Evolutionary conservation across 106 monocot genomes (phyloP).

Genomic region (Allium fistulosum): DNA sequence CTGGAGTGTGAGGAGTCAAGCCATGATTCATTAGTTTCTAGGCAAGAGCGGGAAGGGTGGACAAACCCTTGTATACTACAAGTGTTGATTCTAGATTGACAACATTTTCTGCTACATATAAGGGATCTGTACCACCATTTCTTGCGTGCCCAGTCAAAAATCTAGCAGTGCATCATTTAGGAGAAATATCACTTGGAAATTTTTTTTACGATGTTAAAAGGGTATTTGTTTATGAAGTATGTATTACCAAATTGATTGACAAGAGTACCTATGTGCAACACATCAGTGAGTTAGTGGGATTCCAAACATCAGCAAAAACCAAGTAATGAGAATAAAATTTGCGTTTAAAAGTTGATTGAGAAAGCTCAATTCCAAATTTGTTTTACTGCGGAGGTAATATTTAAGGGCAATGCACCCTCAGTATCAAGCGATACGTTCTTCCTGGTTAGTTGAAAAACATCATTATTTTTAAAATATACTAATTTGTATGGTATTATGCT

Average conservation of each 20-base stretch:
- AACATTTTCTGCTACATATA: constrained; percentile 67
- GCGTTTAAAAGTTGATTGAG: too few relatives aligned
- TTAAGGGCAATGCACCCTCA: too few relatives aligned
- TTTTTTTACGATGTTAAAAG: too few relatives aligned
- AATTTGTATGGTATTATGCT: neutral
- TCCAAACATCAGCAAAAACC: too few relatives aligned
- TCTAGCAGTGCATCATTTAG: constrained; percentile 44
- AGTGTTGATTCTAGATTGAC: constrained; percentile 83
- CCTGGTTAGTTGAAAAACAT: neutral
- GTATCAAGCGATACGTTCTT: too few relatives aligned
- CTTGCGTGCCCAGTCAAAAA: constrained; percentile 93
- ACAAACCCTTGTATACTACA: constrained; percentile 94
- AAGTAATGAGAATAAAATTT: too few relatives aligned
- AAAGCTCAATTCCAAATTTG: too few relatives aligned
- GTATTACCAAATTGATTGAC: too few relatives aligned
- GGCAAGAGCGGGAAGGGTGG: constrained; percentile 64
- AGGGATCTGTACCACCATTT: constrained; percentile 86
- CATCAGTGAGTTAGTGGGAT: constrained; percentile 68
- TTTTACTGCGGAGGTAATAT: too few relatives aligned
- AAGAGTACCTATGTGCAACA: constrained; percentile 73
- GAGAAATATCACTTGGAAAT: too few relatives aligned
- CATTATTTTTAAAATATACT: neutral
- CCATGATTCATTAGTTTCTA: constrained; percentile 63
- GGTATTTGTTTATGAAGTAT: too few relatives aligned
- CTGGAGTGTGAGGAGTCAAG: constrained; percentile 58